A percentile compares a stretch with the other conserved stretches of the same genome.
Evolutionary conservation across 2,329 filamentous ascomycete genomes (phyloP).

Genomic region (Phialophora chinensis): DNA sequence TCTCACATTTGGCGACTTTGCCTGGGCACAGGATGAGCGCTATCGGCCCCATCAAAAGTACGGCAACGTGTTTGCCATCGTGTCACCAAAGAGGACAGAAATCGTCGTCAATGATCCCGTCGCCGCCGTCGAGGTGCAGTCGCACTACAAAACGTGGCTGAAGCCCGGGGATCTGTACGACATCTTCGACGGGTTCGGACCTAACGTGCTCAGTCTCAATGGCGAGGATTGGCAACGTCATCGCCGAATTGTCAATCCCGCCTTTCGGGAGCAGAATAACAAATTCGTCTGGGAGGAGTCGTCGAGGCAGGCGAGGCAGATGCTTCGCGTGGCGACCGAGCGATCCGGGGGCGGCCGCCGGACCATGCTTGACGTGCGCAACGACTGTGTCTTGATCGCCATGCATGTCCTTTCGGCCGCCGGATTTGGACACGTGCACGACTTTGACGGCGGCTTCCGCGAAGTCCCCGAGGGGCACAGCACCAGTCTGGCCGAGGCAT

Average conservation of each 20-base stretch:
- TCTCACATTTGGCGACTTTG: constrained; percentile 22
- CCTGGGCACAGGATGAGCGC: constrained; percentile 27
- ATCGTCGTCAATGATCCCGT: constrained; percentile 30
- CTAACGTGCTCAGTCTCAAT: constrained; percentile 30
- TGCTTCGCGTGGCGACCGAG: constrained; percentile 37
- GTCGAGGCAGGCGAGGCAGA: constrained; percentile 43
- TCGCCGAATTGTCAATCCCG: constrained; percentile 49
- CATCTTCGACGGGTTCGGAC: constrained; percentile 33
- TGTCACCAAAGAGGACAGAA: constrained; percentile 26
- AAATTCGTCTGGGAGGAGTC: constrained; percentile 49
- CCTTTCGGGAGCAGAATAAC: constrained; percentile 54
- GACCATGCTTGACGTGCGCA: constrained; percentile 34
- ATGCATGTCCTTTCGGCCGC: constrained; percentile 49
- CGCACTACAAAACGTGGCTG: constrained; percentile 28
- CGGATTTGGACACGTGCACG: constrained; percentile 44
- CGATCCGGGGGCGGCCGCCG: not conserved
- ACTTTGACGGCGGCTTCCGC: constrained; percentile 26
- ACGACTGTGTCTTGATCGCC: constrained; percentile 46
- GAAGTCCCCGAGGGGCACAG: constrained; percentile 32
- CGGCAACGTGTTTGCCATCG: constrained; percentile 30
- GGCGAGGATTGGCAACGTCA: constrained; percentile 52
- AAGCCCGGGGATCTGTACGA: constrained; percentile 29
- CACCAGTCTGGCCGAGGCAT: constrained; percentile 40
- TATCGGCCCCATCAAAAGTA: constrained; percentile 16
- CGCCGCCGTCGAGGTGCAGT: constrained; percentile 22